Percentiles rank a stretch among this genome's conserved stretches.
Conservation (phyloP, 2,329 filamentous ascomycete species). For the Penicillium sp. region DNA sequence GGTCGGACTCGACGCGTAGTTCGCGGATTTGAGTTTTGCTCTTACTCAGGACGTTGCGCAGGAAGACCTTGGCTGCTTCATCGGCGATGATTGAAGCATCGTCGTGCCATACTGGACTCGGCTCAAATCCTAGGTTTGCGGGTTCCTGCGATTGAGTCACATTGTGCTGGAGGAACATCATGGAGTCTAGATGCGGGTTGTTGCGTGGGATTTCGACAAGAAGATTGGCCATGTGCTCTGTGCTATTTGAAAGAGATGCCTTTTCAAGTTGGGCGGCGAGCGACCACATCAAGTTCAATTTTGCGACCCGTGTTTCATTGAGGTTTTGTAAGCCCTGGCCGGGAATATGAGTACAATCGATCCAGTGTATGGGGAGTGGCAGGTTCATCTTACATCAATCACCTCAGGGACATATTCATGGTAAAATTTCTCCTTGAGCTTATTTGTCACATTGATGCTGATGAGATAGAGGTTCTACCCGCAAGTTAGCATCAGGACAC, state of each 20-base stretch:
- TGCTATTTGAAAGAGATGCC: constrained; percentile 66
- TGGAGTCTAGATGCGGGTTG: constrained; percentile 77
- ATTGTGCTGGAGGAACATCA: constrained; percentile 97
- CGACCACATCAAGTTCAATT: constrained; percentile 78
- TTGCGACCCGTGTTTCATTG: constrained; percentile 75
- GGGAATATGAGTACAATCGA: constrained; percentile 6
- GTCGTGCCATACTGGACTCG: constrained; percentile 94
- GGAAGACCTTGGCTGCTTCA: constrained; percentile 75
- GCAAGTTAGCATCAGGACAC: constrained; percentile 19
- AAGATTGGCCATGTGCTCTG: constrained; percentile 62
- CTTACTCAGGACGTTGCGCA: constrained; percentile 84
- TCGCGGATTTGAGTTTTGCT: constrained; percentile 78
- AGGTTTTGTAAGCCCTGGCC: constrained; percentile 69
- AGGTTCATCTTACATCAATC: constrained; percentile 58
- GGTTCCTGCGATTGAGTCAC: constrained; percentile 74
- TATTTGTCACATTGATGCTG: constrained; percentile 91
- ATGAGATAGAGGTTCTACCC: constrained; percentile 87
- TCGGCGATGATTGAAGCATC: constrained; percentile 79
- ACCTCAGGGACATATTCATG: constrained; percentile 92
- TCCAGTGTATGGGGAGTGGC: not conserved
- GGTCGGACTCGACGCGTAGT: constrained; percentile 71
- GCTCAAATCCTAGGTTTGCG: constrained; percentile 74
- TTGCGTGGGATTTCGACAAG: constrained; percentile 77
- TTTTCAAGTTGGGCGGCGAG: constrained; percentile 70
- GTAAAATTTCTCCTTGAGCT: constrained; percentile 94